A percentile compares a stretch with the other conserved stretches of the same genome.
phyloP scores from a whole-genome alignment of 1,284 basidiomycete genomes.

The Neonothopanus nambi region DNA sequence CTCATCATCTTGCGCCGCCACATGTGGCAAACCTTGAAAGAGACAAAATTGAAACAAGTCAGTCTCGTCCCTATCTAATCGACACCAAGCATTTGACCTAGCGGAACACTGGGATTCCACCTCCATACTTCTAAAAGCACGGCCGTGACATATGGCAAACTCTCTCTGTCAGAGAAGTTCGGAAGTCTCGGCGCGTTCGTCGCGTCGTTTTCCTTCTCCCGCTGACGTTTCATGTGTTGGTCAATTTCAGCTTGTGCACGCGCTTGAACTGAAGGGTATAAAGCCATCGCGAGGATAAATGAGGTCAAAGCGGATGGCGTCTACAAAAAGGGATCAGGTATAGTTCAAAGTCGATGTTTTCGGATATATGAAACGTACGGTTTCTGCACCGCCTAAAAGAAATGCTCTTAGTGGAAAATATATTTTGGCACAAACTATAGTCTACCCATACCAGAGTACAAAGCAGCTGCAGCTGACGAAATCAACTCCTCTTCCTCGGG shows the following conservation, averaged over 20 bases:
- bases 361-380: not conserved
- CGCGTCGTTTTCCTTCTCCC: constrained; percentile 16
- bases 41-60: not conserved
- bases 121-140: constrained; percentile 7
- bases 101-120: constrained; percentile 10
- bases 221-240: constrained; percentile 13
- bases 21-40: constrained; percentile 24
- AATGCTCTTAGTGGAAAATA: not conserved
- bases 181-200: constrained; percentile 13
- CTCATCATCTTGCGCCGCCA: constrained; percentile 23
- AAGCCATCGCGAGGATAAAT: constrained; percentile 6
- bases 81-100: not conserved
- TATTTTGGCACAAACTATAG: not conserved
- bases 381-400: constrained; percentile 1
- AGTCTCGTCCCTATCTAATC: not conserved
- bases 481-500: constrained; percentile 18
- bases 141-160: constrained; percentile 17
- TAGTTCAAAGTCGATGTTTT: no score
- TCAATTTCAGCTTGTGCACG: constrained; percentile 13
- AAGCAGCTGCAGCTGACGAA: constrained; percentile 17
- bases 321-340: no score
- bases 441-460: constrained; percentile 14
- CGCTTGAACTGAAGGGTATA: constrained; percentile 8
- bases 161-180: constrained; percentile 14
- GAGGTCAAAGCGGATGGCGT: constrained; percentile 1